Evolutionary conservation across 345 rosid genomes (phyloP), one percentile per base, ranked within the genome.

Genomic region (Gossypium thurberi): DNA sequence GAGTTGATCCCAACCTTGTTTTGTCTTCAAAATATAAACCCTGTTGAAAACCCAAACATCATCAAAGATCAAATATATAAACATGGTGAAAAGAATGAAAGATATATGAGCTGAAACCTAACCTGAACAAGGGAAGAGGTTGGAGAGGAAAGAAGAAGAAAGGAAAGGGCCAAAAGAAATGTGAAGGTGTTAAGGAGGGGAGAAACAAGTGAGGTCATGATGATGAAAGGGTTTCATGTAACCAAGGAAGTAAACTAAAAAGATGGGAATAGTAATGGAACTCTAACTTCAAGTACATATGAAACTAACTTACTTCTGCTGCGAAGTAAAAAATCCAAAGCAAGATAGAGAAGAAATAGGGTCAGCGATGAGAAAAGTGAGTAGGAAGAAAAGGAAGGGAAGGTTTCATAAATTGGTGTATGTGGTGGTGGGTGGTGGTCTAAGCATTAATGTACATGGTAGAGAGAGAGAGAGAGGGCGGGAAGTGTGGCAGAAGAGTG

Each of bases 1-100:
- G 97, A 2, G 81, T 89, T 2, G 97, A 94, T 33, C 98, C 98
- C 71, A 94, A 74, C 80, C 98, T 85, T 10, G 91, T 82, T 82
- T 90, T 89, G 69, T 83, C 93, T 70, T 87, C 96, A 10, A 79
- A 75, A 52, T 77, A 47, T 78, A 80, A 67, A 2, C 72, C 89
- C 93, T 89, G 65, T 51, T 75, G 5, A 21, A 57, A 10, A 65
- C 28, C 63, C 52, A 66, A 43, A 53, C n/a, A 15, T 3, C 62
- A n/a, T 52, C 46, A 15, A 4, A 56, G 12, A 56, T 21, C 26
- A 55, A 21, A n/a, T n/a, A 53, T 53, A 18, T 18, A 23, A 53
- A 28, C 0, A 46, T 0, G 57, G 61, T 51, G 33, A 13, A 66
- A 33, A 17, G 2, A 44, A 50, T 43, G 57, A 65, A 4, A 25